These are phyloP conservation scores for Alloteropsis semialata DNA, from an alignment of 176 grass and related monocot genomes.

Conservation along the genomic window DNA sequence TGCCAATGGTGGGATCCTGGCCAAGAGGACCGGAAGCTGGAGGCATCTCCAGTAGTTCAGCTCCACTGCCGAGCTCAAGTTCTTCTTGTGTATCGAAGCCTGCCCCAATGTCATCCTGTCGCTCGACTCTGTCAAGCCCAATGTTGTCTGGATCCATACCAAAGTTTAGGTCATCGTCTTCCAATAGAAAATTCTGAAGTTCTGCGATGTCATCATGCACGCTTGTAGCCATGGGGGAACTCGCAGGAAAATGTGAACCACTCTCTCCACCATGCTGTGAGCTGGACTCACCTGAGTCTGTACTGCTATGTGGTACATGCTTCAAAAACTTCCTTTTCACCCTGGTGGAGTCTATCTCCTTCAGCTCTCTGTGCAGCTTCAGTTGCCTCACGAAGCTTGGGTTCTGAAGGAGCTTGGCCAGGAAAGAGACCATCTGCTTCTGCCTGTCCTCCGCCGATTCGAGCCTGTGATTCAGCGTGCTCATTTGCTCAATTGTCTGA, in stretches of 20 bases:
- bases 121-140: conserved; percentile 17
- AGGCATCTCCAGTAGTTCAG: conserved; percentile 16
- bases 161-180: conserved; percentile 30
- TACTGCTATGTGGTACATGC: conserved; percentile 34
- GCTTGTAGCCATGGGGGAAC: conserved; percentile 1
- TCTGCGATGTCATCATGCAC: conserved; percentile 4
- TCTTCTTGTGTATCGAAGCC: conserved; percentile 30
- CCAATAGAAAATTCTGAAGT: conserved; percentile 41
- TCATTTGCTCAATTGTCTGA: conserved; percentile 65
- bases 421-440: conserved; percentile 91
- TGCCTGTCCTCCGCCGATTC: conserved; percentile 69
- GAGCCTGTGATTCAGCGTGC: conserved; percentile 62
- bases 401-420: conserved; percentile 71
- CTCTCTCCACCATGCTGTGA: conserved; percentile 14
- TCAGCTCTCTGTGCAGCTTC: conserved; percentile 51
- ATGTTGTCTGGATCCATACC: conserved; percentile 23
- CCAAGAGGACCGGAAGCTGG: conserved; percentile 14
- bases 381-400: conserved; percentile 59
- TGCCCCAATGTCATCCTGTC: conserved; percentile 15
- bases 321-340: conserved; percentile 72
- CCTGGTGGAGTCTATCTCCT: conserved; percentile 35
- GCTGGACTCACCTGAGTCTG: conserved; percentile 46
- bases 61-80: conserved; percentile 13
- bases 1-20: conserved; percentile 23
- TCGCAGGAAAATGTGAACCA: conserved; percentile 18